Conservation (phyloP, 441 rosid species). For the Adansonia madagascariensis region DNA sequence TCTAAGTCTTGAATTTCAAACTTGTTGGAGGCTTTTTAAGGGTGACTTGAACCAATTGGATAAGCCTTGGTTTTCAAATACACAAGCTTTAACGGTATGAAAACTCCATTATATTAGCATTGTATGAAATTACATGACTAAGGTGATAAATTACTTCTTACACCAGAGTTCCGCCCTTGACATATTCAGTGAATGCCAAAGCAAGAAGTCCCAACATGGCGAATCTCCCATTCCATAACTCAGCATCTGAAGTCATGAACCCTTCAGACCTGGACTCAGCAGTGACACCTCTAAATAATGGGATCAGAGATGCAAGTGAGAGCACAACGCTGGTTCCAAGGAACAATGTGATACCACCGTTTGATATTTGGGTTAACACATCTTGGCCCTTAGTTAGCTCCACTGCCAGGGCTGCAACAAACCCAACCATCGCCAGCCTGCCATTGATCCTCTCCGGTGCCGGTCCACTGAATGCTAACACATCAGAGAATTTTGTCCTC, state of each 20-base stretch:
- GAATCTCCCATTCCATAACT: slow-evolving; percentile 81
- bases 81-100: neutral
- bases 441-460: slow-evolving; percentile 93
- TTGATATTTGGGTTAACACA: slow-evolving; percentile 58
- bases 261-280: slow-evolving; percentile 59
- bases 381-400: slow-evolving; percentile 70
- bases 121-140: neutral
- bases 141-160: slow-evolving; percentile 9
- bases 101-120: neutral
- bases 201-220: slow-evolving; percentile 90
- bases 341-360: slow-evolving; percentile 72
- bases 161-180: slow-evolving; percentile 67
- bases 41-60: no score
- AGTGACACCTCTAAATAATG: slow-evolving; percentile 59
- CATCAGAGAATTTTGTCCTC: slow-evolving; percentile 60
- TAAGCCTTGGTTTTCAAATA: neutral
- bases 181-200: slow-evolving; percentile 70
- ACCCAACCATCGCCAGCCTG: slow-evolving; percentile 82
- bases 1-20: no score
- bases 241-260: slow-evolving; percentile 77
- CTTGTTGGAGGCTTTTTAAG: no score
- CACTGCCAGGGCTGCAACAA: slow-evolving; percentile 72
- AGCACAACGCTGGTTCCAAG: slow-evolving; percentile 56
- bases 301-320: slow-evolving; percentile 68
- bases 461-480: slow-evolving; percentile 82